Evolutionary conservation across 768 basidiomycete species (phyloP).

Genomic region (Cubamyces sp.): DNA sequence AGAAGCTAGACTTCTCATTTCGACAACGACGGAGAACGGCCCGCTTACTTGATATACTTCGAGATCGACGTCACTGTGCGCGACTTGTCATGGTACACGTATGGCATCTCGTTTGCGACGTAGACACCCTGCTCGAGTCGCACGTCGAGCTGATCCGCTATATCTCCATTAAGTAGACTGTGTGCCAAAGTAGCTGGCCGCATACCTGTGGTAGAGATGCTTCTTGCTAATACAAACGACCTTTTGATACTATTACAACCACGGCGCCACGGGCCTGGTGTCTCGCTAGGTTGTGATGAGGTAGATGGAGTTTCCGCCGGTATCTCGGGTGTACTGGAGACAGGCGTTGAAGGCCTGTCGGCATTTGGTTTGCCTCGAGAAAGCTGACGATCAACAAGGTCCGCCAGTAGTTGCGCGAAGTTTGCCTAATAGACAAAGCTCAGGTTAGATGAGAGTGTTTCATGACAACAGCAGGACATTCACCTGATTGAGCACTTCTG

Average conservation of each 20-base stretch:
- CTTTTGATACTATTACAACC: background rate
- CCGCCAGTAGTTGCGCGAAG: slow-evolving; percentile 15
- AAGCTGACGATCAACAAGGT: slow-evolving; percentile 5
- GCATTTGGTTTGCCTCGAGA: too few relatives aligned
- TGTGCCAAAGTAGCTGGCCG: background rate
- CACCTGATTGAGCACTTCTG: slow-evolving; percentile 19
- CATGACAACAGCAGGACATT: too few relatives aligned
- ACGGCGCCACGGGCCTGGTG: background rate
- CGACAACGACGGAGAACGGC: background rate
- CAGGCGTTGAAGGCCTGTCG: background rate
- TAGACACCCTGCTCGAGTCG: slow-evolving; percentile 31
- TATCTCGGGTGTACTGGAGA: background rate
- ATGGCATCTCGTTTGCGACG: slow-evolving; percentile 43
- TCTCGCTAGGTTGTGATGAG: background rate
- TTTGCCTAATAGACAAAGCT: too few relatives aligned
- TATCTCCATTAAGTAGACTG: background rate
- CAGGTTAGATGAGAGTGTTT: too few relatives aligned
- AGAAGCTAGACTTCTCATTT: background rate
- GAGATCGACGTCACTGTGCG: slow-evolving; percentile 37
- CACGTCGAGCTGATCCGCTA: slow-evolving; percentile 28
- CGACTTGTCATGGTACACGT: slow-evolving; percentile 20
- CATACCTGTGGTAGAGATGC: slow-evolving; percentile 18
- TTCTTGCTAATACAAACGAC: background rate
- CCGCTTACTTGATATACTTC: slow-evolving; percentile 67
- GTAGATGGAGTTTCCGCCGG: background rate